phyloP scores from a whole-genome alignment of 192 early-diverging fungal genomes.

The Entomortierella chlamydospora region DNA sequence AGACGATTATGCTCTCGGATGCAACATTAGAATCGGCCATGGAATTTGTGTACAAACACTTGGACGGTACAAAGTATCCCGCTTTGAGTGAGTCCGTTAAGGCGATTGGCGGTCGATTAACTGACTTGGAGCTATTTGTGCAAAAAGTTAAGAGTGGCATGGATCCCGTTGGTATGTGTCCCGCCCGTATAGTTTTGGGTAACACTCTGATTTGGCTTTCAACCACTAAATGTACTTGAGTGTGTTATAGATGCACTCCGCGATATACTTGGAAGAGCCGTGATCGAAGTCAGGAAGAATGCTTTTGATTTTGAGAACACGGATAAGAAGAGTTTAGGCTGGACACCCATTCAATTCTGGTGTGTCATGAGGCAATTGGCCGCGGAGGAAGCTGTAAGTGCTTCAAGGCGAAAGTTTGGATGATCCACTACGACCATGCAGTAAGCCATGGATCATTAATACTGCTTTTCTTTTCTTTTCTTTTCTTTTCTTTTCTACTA shows the following conservation, averaged over 20 bases:
- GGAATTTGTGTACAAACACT: slow-evolving; percentile 64
- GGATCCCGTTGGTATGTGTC: slow-evolving; percentile 63
- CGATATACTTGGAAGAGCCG: slow-evolving; percentile 83
- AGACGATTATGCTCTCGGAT: slow-evolving; percentile 75
- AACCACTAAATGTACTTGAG: no score
- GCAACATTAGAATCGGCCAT: slow-evolving; percentile 73
- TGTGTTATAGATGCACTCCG: slow-evolving; percentile 72
- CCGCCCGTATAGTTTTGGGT: no score
- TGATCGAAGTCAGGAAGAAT: slow-evolving; percentile 90
- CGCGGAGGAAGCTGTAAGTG: slow-evolving; percentile 61
- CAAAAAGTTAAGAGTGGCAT: slow-evolving; percentile 87
- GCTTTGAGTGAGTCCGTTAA: slow-evolving; percentile 63
- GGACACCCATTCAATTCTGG: slow-evolving; percentile 95
- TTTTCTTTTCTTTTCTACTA: slow-evolving; percentile 6
- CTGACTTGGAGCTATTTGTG: slow-evolving; percentile 89
- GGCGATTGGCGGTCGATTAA: slow-evolving; percentile 89
- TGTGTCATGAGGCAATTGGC: slow-evolving; percentile 80
- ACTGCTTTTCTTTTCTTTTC: background rate
- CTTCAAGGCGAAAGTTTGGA: background rate
- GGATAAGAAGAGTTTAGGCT: slow-evolving; percentile 59
- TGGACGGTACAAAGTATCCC: slow-evolving; percentile 54
- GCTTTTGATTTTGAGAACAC: slow-evolving; percentile 78
- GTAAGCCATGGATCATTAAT: no score
- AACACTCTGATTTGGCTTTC: no score
- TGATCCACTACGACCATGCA: background rate